Conservation (phyloP, 2,329 filamentous ascomycete species). For the Erysiphe pulchra region DNA sequence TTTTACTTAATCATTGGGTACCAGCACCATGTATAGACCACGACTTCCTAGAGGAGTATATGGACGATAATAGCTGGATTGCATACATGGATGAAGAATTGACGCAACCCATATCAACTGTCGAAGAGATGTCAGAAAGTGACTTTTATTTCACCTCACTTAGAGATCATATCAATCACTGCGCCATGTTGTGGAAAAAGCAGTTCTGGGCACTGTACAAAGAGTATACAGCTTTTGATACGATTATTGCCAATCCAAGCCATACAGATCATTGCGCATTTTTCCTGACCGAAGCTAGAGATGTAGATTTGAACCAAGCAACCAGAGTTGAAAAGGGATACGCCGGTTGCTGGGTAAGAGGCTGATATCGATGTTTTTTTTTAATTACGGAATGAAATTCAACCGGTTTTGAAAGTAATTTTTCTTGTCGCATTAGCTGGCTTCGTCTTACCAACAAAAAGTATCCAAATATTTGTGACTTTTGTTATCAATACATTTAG, state of each 20-base stretch:
- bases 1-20: conserved; percentile 3
- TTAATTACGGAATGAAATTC: too few relatives aligned
- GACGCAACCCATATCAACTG: conserved; percentile 1
- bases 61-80: conserved; percentile 2
- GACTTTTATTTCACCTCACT: conserved; percentile 2
- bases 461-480: too few relatives aligned
- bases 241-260: background rate
- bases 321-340: conserved; percentile 2
- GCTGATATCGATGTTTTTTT: too few relatives aligned
- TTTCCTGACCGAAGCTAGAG: conserved; percentile 1
- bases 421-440: too few relatives aligned
- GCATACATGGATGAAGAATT: conserved; percentile 1
- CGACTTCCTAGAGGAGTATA: conserved; percentile 2
- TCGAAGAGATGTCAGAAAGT: conserved; percentile 2
- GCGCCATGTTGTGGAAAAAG: conserved; percentile 17
- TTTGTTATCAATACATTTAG: too few relatives aligned
- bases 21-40: conserved; percentile 2
- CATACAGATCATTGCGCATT: conserved; percentile 4
- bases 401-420: too few relatives aligned
- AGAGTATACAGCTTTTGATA: conserved; percentile 6
- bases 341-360: conserved; percentile 3
- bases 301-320: background rate
- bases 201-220: conserved; percentile 16
- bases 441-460: too few relatives aligned
- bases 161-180: conserved; percentile 15